phyloP scores from a whole-genome alignment of 139 green algal species.

The Coelastrella sp. region DNA sequence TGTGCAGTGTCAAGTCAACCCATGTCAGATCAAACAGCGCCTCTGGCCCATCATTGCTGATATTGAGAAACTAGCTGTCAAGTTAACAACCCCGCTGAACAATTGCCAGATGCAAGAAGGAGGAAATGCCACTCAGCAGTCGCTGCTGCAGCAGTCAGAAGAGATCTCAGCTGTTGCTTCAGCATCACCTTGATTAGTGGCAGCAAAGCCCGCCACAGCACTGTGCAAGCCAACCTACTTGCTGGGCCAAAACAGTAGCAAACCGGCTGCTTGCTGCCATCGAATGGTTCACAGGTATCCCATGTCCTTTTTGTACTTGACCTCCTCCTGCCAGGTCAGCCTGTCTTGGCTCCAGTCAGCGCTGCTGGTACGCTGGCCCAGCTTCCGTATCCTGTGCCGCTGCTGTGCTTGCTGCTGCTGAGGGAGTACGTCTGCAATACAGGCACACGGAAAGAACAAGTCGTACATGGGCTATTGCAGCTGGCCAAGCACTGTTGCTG shows the following conservation, averaged over 20 bases:
- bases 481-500: not conserved
- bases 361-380: conserved; percentile 72
- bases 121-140: too few species aligned
- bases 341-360: conserved; percentile 79
- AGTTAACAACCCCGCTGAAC: too few species aligned
- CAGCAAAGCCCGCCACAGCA: not conserved
- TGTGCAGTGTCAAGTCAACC: too few species aligned
- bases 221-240: not conserved
- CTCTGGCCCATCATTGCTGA: too few species aligned
- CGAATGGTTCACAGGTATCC: conserved; percentile 34
- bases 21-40: too few species aligned
- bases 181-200: not conserved
- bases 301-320: conserved; percentile 46
- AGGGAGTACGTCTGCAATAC: not conserved
- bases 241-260: too few species aligned
- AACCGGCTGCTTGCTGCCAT: too few species aligned
- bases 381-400: conserved; percentile 21
- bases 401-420: conserved; percentile 11
- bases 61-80: too few species aligned
- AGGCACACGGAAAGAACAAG: not conserved
- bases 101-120: too few species aligned
- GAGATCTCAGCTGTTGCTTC: too few species aligned
- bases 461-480: not conserved
- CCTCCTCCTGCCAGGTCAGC: conserved; percentile 58
- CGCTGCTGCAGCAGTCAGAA: too few species aligned